Conservation (phyloP, 2,329 filamentous ascomycete species). For the Sclerotinia trifoliorum region DNA sequence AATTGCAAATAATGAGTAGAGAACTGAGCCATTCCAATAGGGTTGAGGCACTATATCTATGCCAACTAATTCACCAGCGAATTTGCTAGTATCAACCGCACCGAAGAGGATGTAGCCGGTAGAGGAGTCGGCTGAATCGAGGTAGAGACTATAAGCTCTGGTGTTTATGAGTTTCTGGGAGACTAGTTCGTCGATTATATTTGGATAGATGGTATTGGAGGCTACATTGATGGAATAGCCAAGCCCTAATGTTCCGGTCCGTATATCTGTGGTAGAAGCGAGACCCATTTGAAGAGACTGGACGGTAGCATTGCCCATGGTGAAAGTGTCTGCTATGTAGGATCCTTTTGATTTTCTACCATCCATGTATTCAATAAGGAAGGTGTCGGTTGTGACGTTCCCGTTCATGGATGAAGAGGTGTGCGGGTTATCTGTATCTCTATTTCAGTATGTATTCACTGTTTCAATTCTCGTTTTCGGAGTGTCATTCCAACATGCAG, state of each 20-base stretch:
- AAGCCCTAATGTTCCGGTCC: slow-evolving; percentile 56
- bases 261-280: slow-evolving; percentile 47
- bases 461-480: not conserved
- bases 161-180: slow-evolving; percentile 45
- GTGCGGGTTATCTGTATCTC: not conserved
- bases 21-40: slow-evolving; percentile 25
- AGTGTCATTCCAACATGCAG: not conserved
- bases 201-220: slow-evolving; percentile 42
- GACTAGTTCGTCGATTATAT: slow-evolving; percentile 39
- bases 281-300: slow-evolving; percentile 55
- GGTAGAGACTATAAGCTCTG: slow-evolving; percentile 42
- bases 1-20: slow-evolving; percentile 31
- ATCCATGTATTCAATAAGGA: slow-evolving; percentile 60
- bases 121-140: slow-evolving; percentile 36
- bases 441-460: not conserved
- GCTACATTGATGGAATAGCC: slow-evolving; percentile 52
- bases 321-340: slow-evolving; percentile 42
- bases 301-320: slow-evolving; percentile 49
- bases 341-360: slow-evolving; percentile 52
- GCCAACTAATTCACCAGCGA: slow-evolving; percentile 40
- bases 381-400: slow-evolving; percentile 33
- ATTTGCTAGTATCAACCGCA: slow-evolving; percentile 48
- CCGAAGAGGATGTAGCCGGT: slow-evolving; percentile 45
- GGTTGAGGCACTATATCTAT: slow-evolving; percentile 27
- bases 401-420: not conserved